A percentile compares a stretch with the other conserved stretches of the same genome.
Conservation (phyloP, 495 filamentous ascomycete genomes). For the Penicillium ucsense region DNA sequence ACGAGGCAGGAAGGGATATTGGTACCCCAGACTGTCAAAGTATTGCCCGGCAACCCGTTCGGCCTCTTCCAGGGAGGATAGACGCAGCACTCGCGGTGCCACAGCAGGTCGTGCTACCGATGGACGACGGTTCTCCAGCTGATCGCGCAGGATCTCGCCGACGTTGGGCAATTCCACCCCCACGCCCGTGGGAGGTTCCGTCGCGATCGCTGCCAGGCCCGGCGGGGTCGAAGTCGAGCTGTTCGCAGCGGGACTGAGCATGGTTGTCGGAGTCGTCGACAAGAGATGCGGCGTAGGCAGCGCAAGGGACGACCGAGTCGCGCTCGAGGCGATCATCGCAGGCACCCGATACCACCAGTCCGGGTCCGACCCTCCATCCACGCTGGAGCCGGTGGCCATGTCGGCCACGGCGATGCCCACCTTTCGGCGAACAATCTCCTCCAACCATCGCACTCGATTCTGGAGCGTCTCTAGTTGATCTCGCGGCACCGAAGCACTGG, state of each 20-base stretch:
- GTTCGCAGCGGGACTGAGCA: conserved; percentile 16
- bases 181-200: conserved; percentile 13
- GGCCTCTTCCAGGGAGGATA: conserved; percentile 33
- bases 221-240: conserved; percentile 14
- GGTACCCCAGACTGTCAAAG: conserved; percentile 37
- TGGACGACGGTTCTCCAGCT: conserved; percentile 33
- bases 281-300: too few species aligned
- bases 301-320: conserved; percentile 5
- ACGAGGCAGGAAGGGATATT: conserved; percentile 35
- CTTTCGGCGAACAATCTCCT: conserved; percentile 32
- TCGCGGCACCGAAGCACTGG: conserved; percentile 33
- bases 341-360: conserved; percentile 39
- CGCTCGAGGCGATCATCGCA: conserved; percentile 28
- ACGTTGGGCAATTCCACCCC: conserved; percentile 33
- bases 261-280: not conserved
- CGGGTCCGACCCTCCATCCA: conserved; percentile 29
- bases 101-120: conserved; percentile 28
- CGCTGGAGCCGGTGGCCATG: conserved; percentile 22
- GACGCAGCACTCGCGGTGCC: conserved; percentile 26
- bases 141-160: conserved; percentile 37
- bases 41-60: conserved; percentile 28
- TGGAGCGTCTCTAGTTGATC: conserved; percentile 43
- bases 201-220: conserved; percentile 9
- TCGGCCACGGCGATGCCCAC: conserved; percentile 30
- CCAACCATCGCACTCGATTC: conserved; percentile 42